phyloP scores from a whole-genome alignment of 208 protist genomes.

The Spongospora subterranea region DNA sequence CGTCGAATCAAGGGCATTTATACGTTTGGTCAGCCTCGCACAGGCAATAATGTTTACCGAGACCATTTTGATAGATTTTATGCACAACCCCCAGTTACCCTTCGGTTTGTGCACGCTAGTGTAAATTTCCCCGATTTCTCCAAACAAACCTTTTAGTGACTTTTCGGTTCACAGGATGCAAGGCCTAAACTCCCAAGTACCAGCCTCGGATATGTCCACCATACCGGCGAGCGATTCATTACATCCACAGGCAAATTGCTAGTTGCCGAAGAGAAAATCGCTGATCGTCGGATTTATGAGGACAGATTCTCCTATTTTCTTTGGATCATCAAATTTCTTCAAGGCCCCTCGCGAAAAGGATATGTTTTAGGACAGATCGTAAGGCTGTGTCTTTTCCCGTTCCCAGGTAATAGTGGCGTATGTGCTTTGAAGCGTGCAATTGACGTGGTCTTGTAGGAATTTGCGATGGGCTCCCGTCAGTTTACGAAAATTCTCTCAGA shows the following conservation, averaged over 20 bases:
- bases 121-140: not conserved
- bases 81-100: not conserved
- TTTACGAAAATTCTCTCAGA: constrained; percentile 4
- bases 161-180: not conserved
- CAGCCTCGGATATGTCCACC: not conserved
- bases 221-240: constrained; percentile 1
- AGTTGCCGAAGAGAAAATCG: not conserved
- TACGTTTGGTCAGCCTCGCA: constrained; percentile 23
- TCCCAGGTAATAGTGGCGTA: not conserved
- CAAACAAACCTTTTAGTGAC: not conserved
- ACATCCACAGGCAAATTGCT: not conserved
- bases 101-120: constrained; percentile 25
- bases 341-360: not conserved
- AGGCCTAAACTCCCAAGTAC: not conserved
- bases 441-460: not conserved
- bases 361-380: not conserved
- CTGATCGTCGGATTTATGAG: not conserved
- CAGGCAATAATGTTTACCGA: not conserved
- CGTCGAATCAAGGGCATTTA: not conserved
- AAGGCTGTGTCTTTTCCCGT: not conserved
- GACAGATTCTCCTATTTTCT: constrained; percentile 16
- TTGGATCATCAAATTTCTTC: not conserved
- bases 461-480: not conserved
- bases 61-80: not conserved
- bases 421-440: not conserved